These are phyloP conservation scores for Hypoxylon sp. DNA, from an alignment of 2,329 filamentous ascomycete species.

Conservation along the genomic window DNA sequence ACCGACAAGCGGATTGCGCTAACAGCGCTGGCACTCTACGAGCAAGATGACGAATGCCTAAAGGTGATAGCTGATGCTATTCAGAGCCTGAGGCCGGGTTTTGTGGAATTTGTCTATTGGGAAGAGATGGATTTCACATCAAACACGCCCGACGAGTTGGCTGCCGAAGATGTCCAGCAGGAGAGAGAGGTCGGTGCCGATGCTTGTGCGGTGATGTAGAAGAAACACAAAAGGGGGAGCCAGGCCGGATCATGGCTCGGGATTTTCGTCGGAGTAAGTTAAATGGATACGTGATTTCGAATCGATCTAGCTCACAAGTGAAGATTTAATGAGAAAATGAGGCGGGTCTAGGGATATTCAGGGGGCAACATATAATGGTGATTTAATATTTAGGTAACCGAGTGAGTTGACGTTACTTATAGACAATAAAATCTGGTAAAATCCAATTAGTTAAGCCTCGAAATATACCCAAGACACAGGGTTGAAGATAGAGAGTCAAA, in stretches of 20 bases:
- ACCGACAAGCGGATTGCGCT: slow-evolving; percentile 50
- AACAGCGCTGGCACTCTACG: slow-evolving; percentile 44
- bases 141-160: not conserved
- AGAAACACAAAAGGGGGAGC: not conserved
- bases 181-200: not conserved
- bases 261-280: not conserved
- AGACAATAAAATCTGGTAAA: not conserved
- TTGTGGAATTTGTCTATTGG: slow-evolving; percentile 56
- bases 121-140: slow-evolving; percentile 36
- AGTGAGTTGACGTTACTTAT: not conserved
- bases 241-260: not conserved
- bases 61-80: slow-evolving; percentile 53
- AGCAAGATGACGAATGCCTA: slow-evolving; percentile 54
- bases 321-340: not conserved
- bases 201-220: slow-evolving; percentile 20
- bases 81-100: slow-evolving; percentile 47
- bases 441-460: not conserved
- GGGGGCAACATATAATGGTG: not conserved
- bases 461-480: no score
- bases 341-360: not conserved
- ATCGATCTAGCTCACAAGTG: not conserved
- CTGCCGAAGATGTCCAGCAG: not conserved
- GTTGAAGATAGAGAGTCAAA: not conserved
- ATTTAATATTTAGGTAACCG: not conserved
- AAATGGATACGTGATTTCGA: not conserved